These are phyloP conservation scores for Phytomonas serpens DNA, from an alignment of 208 protist species.

Conservation along the genomic window DNA sequence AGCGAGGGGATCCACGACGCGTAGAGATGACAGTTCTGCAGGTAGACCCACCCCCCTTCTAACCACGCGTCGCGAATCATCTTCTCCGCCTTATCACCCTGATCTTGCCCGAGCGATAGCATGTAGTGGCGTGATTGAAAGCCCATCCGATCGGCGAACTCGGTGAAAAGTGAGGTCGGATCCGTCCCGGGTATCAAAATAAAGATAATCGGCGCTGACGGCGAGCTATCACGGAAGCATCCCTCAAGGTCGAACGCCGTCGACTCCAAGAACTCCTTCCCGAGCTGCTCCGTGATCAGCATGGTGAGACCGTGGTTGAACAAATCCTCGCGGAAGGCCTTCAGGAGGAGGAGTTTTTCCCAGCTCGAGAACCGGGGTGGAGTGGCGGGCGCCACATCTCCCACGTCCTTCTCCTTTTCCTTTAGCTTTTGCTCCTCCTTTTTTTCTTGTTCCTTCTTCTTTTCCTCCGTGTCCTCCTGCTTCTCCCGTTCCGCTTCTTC, in stretches of 20 bases:
- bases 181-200: conserved; percentile 92
- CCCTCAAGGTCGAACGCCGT: conserved; percentile 87
- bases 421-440: background rate
- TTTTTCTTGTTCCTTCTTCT: background rate
- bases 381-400: background rate
- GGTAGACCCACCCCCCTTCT: conserved; percentile 91
- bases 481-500: no score
- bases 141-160: conserved; percentile 90
- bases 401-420: background rate
- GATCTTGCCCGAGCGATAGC: conserved; percentile 94
- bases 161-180: conserved; percentile 88
- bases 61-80: conserved; percentile 74
- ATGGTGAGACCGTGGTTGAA: conserved; percentile 81
- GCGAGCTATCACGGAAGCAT: conserved; percentile 86
- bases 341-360: conserved; percentile 87
- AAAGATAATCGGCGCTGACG: conserved; percentile 92
- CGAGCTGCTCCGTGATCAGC: conserved; percentile 70
- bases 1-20: conserved; percentile 93
- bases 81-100: conserved; percentile 87
- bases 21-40: conserved; percentile 96
- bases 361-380: conserved; percentile 25
- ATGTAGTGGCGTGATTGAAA: conserved; percentile 85
- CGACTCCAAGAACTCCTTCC: conserved; percentile 86
- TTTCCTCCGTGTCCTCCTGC: background rate
- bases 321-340: conserved; percentile 85